phyloP scores from a whole-genome alignment of 2,329 filamentous ascomycete genomes.

The Beauveria medogensis region DNA sequence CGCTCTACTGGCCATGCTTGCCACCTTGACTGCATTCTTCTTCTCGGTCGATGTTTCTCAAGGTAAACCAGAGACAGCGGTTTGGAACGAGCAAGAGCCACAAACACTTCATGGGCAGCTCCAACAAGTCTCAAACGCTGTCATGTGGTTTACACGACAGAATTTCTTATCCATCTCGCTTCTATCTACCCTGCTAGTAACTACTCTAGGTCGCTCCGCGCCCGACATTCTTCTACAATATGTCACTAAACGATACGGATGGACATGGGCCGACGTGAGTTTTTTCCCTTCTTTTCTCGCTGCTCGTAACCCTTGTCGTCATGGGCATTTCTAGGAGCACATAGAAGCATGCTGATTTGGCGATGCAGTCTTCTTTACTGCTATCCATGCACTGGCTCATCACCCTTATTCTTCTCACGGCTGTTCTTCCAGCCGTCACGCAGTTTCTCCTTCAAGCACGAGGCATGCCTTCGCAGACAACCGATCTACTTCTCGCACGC shows the following conservation, averaged over 20 bases:
- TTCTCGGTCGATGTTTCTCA: not conserved
- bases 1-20: not conserved
- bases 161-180: not conserved
- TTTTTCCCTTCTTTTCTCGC: not conserved
- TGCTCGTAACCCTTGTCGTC: not conserved
- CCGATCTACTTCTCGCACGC: not conserved
- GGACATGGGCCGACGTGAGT: constrained; percentile 13
- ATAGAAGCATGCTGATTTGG: not conserved
- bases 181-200: constrained; percentile 4
- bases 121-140: not conserved
- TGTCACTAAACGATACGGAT: constrained; percentile 13
- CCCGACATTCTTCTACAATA: constrained; percentile 14
- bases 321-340: too few species aligned
- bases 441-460: not conserved
- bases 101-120: not conserved
- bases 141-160: not conserved
- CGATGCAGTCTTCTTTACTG: not conserved
- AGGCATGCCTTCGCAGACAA: not conserved
- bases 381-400: not conserved
- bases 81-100: not conserved
- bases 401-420: not conserved
- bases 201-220: constrained; percentile 10
- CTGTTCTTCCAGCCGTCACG: not conserved
- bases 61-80: not conserved
- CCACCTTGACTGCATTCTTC: not conserved